Evolutionary conservation across 1,284 basidiomycete genomes (phyloP), one percentile per base, ranked within the genome.

Genomic region (Tilletiopsis washingtonensis): DNA sequence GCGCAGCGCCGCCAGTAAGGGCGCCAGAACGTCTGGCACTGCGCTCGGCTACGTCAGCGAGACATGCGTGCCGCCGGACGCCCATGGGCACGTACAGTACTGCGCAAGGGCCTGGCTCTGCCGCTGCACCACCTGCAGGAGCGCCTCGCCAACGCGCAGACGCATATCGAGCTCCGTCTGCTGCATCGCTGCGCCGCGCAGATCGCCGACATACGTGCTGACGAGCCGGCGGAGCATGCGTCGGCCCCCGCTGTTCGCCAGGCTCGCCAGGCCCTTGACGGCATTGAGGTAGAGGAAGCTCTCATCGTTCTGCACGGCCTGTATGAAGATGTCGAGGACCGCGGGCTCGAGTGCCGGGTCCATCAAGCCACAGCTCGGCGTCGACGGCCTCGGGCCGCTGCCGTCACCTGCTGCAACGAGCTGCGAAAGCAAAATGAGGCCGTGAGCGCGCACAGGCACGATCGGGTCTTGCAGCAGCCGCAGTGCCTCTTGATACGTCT

Each of bases 211-310:
- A 34, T 70, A 69, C 32, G 66, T 49, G 11, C 50, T 46, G 2
- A 71, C 51, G 5, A 70, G 50, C 1, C 55, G 44, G 5, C 48
- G 15, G 19, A 71, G 57, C 17, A 59, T 54, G 24, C 53, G 40
- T 1, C 39, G 34, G 2, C 62, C 62, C 14, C 60, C 61, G 27
- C 46, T 51, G 9, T 53, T 51, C 0, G 57, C 59, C 40, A 73
- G 45, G 7, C 81, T 83, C 4, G 84, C 81, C 1, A 98, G 77
- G 0, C 91, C 93, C 66, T 91, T 86, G 4, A 94, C 84, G 0
- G 88, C 90, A 67, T 91, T 91, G 49, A 97, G 76, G 72, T 91
- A 97, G 52, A 97, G 83, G 74, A 91, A 97, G 27, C 87, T 90
- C 69, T 98, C 93, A 44, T 91, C 86, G 63, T 96, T 90, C 67